phyloP scores from a whole-genome alignment of 2,329 filamentous ascomycete genomes.

The Hymenoscyphus salicellus region DNA sequence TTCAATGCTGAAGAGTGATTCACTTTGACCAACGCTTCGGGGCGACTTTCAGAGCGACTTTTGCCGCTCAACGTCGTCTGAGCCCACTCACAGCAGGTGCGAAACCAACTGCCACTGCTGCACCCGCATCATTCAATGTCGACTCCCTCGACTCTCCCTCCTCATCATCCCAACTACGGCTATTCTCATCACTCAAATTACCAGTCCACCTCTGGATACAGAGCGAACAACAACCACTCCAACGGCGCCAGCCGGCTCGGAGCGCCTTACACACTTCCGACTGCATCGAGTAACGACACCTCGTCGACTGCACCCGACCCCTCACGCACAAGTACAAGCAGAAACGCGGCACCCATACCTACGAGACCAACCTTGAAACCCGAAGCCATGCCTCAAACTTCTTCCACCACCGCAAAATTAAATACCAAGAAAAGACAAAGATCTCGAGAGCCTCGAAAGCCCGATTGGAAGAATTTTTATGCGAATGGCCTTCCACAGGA shows the following conservation, averaged over 20 bases:
- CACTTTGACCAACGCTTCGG: conserved; percentile 14
- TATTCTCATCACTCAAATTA: conserved; percentile 57
- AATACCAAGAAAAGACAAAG: conserved; percentile 40
- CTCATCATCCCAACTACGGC: conserved; percentile 62
- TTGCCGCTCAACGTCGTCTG: conserved; percentile 20
- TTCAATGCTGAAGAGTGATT: conserved; percentile 24
- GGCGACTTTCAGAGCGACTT: conserved; percentile 16
- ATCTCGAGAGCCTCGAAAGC: conserved; percentile 49
- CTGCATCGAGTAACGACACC: conserved; percentile 34
- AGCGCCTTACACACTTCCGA: conserved; percentile 30
- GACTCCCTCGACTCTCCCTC: conserved; percentile 73
- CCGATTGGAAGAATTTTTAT: conserved; percentile 79
- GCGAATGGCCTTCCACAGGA: conserved; percentile 80
- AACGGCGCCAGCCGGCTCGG: conserved; percentile 35
- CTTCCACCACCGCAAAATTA: conserved; percentile 30
- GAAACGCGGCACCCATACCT: conserved; percentile 23
- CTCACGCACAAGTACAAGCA: conserved; percentile 25
- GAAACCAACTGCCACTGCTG: conserved; percentile 16
- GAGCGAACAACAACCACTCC: conserved; percentile 43
- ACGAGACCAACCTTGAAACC: conserved; percentile 32
- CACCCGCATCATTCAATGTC: conserved; percentile 56
- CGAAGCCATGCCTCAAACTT: conserved; percentile 38
- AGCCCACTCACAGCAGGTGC: conserved; percentile 22
- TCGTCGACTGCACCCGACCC: conserved; percentile 30
- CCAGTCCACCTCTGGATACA: conserved; percentile 53